phyloP scores from a whole-genome alignment of 2,329 filamentous ascomycete species.

The Sporothrix pseudoabietina region DNA sequence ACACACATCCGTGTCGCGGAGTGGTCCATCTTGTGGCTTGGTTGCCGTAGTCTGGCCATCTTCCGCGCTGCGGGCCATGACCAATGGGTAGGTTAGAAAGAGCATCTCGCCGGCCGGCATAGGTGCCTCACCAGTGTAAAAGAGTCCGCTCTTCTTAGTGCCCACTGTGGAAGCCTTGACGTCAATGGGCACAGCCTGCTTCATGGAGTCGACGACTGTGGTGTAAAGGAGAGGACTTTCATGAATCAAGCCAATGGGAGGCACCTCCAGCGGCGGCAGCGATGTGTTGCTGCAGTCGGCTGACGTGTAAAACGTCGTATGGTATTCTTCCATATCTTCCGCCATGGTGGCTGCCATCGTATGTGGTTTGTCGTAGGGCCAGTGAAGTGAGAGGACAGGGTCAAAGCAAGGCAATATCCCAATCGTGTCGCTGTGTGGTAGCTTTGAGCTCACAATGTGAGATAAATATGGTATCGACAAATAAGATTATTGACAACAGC shows the following conservation, averaged over 20 bases:
- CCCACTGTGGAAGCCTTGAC: conserved; percentile 16
- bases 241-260: conserved; percentile 7
- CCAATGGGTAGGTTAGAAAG: conserved; percentile 22
- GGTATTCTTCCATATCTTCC: conserved; percentile 26
- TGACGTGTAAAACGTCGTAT: conserved; percentile 14
- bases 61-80: conserved; percentile 23
- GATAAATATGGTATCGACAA: not conserved
- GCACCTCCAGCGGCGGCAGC: conserved; percentile 22
- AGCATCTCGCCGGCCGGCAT: conserved; percentile 24
- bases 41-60: not conserved
- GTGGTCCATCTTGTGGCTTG: not conserved
- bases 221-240: not conserved
- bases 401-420: too few species aligned
- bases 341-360: not conserved
- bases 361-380: not conserved
- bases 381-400: not conserved
- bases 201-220: conserved; percentile 23
- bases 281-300: conserved; percentile 8
- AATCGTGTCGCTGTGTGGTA: not conserved
- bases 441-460: not conserved
- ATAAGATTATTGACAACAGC: not conserved
- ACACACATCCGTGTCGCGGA: conserved; percentile 34
- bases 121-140: not conserved
- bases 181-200: conserved; percentile 24
- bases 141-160: conserved; percentile 26